Base-by-base conservation (phyloP, 1,139 yeast genomes). In the Suhomyces ambrosiae region DNA sequence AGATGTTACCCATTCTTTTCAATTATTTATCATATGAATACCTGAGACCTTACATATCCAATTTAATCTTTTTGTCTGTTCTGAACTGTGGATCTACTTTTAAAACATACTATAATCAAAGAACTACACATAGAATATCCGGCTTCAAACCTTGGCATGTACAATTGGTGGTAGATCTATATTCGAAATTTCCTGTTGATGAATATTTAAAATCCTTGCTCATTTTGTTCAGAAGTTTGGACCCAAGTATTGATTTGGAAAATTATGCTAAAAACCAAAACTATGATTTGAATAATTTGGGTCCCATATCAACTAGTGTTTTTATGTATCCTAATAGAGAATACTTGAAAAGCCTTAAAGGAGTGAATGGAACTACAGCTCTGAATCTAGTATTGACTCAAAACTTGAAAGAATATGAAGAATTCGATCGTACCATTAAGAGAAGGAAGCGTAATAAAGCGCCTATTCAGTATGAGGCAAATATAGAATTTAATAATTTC, bases 1-100 rank as follows among this genome's bases (percentile, higher is more conserved):
- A 48, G 8, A 38, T 60, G 29, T 42, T 56, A 6, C 65, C 72
- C 0, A 40, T 70, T 10, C 55, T 76, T 38, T 61, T 74, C 45
- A 65, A 69, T 19, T 58, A 65, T 27, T 58, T 79, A 44, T 66
- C 70, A 33, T 71, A 60, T 42, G 78, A 73, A 42, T 67, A 58
- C 35, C 53, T 70, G 26, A 66, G 79, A 23, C 62, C 63, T 1
- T 63, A 67, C 54, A 52, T 72, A 4, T 66, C 79, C 10, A 70
- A 69, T 36, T 43, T 77, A 11, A 49, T 77, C 12, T 56, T 68
- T 29, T 49, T 74, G 38, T 45, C 66, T 1, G 58, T 76, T 0
- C 36, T 52, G 43, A 53, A 50, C 36, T 35, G 47, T 19, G 40
- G 49, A 12, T 41, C 38, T 4, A 30, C 46, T 4, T 29, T 45